These are phyloP conservation scores for Lonicera japonica DNA, from an alignment of 129 eudicot genomes.

Conservation along the genomic window DNA sequence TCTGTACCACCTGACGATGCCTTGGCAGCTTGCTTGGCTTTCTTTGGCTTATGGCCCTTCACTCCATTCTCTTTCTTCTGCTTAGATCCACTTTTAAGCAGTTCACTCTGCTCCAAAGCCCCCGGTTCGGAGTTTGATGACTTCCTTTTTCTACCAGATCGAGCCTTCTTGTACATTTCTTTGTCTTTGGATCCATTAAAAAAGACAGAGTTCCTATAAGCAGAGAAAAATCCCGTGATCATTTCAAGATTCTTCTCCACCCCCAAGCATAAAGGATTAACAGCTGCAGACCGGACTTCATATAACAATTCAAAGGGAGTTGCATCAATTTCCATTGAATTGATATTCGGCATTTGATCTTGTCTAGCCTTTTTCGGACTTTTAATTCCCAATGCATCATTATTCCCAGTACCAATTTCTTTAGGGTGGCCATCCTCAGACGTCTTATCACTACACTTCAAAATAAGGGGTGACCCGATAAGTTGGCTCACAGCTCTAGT, in stretches of 20 bases:
- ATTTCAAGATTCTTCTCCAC: constrained; percentile 25
- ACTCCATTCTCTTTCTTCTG: no score
- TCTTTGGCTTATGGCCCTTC: background rate
- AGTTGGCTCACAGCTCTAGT: constrained; percentile 30
- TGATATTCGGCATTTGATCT: constrained; percentile 5
- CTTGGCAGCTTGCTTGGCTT: constrained; percentile 2
- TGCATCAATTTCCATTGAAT: constrained; percentile 15
- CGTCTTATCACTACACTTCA: constrained; percentile 16
- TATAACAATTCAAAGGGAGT: constrained; percentile 25
- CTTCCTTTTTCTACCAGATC: constrained; percentile 18
- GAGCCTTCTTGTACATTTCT: constrained; percentile 7
- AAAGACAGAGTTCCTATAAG: constrained; percentile 39
- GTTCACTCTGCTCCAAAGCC: background rate
- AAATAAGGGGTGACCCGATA: constrained; percentile 14
- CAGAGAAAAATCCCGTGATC: constrained; percentile 29
- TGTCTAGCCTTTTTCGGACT: constrained; percentile 8
- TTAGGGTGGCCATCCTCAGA: background rate
- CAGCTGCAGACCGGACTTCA: constrained; percentile 45
- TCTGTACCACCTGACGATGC: background rate
- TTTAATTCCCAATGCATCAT: background rate
- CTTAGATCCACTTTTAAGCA: background rate
- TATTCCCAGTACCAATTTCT: no score
- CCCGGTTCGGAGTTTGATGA: background rate
- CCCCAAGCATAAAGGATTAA: constrained; percentile 30
- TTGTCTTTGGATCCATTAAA: constrained; percentile 24